Base-by-base conservation (phyloP, 495 filamentous ascomycete species). In the Hypoxylon cercidicola region DNA sequence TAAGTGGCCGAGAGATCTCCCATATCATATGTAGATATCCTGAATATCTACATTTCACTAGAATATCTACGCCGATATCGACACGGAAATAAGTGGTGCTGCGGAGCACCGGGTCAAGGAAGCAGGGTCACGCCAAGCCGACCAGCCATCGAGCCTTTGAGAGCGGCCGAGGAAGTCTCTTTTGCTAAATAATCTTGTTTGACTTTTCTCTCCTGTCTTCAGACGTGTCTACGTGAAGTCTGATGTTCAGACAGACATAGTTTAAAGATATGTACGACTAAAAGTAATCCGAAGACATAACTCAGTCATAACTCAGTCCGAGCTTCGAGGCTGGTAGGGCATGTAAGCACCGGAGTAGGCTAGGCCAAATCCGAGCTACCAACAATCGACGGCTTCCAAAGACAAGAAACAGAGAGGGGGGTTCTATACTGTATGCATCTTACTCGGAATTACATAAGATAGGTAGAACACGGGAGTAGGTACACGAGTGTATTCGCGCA, bases 21-120 rank as follows among this genome's bases (percentile, higher is more conserved):
- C 55, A 68, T 68, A 60, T 50, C 53, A 64, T 53, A 40, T 55
- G 8, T 11, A 32, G 30, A 10, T 8, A 32, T 32, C 3, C 8
- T 4, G 10, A 32, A 32, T 32, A 32, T 32, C 30, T 32, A 32
- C 30, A 32, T 32, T 32, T 1, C 30, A 32, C 30, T 32, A 10
- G 30, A 32, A 55, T 58, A 40, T 16, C 37, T 63, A 63, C 53
- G 66, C 61, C 66, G 66, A 69, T 65, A 66, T 69, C 66, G 62
- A 69, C 57, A 61, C 62, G 66, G 66, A 69, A 61, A 69, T 65
- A 64, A 65, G 56, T 63, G 60, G 55, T 57, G 51, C 62, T 60
- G 65, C 60, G 65, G 65, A 68, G 65, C 60, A 68, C 55, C 60
- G 55, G 65, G 45, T 68, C 60, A 59, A 59, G 60, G 60, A 54